These are phyloP conservation scores for Eucalyptus marginata DNA, from an alignment of 345 rosid genomes.

Conservation along the genomic window DNA sequence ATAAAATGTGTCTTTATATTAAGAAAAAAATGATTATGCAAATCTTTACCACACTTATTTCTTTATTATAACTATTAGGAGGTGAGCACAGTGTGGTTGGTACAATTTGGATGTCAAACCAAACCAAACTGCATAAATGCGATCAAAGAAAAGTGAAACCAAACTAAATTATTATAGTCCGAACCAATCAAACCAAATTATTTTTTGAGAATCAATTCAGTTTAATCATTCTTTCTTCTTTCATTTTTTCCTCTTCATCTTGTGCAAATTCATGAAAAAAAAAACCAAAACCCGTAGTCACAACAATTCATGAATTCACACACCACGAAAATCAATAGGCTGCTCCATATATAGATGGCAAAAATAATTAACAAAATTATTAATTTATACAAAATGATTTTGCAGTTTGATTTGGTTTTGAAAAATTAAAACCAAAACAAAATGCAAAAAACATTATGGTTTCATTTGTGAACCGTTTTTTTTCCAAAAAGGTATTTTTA, in stretches of 20 bases:
- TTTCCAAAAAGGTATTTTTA: not conserved
- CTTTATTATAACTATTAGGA: too few species aligned
- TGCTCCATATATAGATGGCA: not conserved
- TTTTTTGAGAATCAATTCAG: not conserved
- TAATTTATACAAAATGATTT: not conserved
- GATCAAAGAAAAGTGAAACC: not conserved
- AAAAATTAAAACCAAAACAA: too few species aligned
- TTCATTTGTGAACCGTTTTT: too few species aligned
- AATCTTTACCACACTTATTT: too few species aligned
- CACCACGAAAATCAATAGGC: not conserved
- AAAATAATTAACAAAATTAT: not conserved
- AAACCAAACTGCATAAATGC: too few species aligned
- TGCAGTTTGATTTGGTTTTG: too few species aligned
- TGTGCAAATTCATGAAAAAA: not conserved
- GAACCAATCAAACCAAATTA: not conserved
- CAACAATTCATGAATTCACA: not conserved
- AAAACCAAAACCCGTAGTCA: too few species aligned
- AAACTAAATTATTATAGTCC: not conserved
- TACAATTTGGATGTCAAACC: too few species aligned
- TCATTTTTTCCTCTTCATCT: not conserved
- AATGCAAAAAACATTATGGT: too few species aligned
- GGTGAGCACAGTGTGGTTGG: too few species aligned
- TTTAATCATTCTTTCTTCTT: not conserved
- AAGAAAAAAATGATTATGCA: too few species aligned
- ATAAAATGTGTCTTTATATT: too few species aligned